These are phyloP conservation scores for Mucor indicus DNA, from an alignment of 371 early-diverging fungal species.

Conservation along the genomic window DNA sequence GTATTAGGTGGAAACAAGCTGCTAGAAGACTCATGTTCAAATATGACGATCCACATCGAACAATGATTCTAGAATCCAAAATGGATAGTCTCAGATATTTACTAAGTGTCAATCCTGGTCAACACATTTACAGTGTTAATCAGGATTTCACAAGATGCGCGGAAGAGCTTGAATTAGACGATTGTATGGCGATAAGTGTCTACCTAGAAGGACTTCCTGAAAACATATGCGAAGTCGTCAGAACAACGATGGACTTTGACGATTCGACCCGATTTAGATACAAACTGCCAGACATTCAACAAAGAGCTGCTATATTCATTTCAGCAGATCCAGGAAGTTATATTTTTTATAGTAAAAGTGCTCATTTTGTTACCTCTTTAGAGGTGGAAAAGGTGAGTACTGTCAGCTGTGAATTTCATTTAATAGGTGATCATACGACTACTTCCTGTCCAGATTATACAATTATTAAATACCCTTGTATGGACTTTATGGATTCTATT, in stretches of 20 bases:
- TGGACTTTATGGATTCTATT: no score
- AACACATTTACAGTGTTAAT: slow-evolving; percentile 6
- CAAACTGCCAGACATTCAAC: slow-evolving; percentile 6
- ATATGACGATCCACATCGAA: slow-evolving; percentile 10
- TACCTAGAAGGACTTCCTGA: slow-evolving; percentile 3
- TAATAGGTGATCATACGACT: slow-evolving; percentile 6
- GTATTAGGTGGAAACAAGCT: slow-evolving; percentile 11
- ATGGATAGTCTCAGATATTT: neutral
- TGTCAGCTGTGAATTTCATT: slow-evolving; percentile 10
- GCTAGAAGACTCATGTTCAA: slow-evolving; percentile 7
- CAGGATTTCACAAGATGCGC: slow-evolving; percentile 1
- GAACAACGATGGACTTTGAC: slow-evolving; percentile 7
- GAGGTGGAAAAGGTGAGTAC: slow-evolving; percentile 4
- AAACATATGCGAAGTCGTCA: neutral
- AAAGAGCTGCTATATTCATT: slow-evolving; percentile 5
- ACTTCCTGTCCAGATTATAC: slow-evolving; percentile 6
- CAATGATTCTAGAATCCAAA: neutral
- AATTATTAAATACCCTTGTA: slow-evolving; percentile 7
- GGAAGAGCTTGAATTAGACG: slow-evolving; percentile 3
- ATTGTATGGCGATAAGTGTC: neutral
- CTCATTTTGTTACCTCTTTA: slow-evolving; percentile 3
- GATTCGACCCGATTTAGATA: slow-evolving; percentile 1
- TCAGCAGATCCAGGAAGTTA: slow-evolving; percentile 4
- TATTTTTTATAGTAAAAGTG: slow-evolving; percentile 9
- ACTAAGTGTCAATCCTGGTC: neutral